phyloP scores from a whole-genome alignment of 108 stramenopile species.

The Nannochloropsis gaditana region DNA sequence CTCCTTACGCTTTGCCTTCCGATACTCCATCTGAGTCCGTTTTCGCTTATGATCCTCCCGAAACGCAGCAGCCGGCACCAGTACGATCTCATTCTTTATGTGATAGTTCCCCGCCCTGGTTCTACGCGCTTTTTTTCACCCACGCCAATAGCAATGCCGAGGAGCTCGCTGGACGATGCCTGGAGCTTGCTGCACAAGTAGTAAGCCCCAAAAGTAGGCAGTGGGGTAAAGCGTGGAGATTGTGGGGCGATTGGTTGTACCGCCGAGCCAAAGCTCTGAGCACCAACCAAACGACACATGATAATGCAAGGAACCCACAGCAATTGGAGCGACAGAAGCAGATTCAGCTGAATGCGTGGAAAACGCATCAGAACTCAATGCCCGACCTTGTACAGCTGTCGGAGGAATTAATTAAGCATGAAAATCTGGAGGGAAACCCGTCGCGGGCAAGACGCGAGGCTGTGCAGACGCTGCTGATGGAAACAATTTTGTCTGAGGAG shows the following conservation, averaged over 20 bases:
- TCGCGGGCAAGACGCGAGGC: background rate
- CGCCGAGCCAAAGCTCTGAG: background rate
- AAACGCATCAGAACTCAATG: background rate
- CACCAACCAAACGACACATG: background rate
- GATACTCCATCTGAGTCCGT: background rate
- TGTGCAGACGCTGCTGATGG: background rate
- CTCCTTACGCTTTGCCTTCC: background rate
- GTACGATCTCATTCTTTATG: background rate
- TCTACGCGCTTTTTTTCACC: background rate
- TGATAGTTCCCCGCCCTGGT: background rate
- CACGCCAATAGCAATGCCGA: background rate
- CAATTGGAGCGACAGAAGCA: background rate
- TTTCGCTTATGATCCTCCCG: background rate
- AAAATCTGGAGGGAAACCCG: background rate
- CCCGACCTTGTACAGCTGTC: background rate
- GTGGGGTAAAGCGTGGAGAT: background rate
- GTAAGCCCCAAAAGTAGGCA: background rate
- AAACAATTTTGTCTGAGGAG: background rate
- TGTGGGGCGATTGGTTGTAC: conserved; percentile 1
- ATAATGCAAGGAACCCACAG: no score
- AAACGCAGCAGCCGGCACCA: background rate
- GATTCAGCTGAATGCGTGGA: background rate
- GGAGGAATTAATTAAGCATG: background rate
- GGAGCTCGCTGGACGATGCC: background rate
- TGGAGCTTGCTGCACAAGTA: background rate